phyloP scores from a whole-genome alignment of 345 rosid genomes.

The Euphorbia tirucalli region DNA sequence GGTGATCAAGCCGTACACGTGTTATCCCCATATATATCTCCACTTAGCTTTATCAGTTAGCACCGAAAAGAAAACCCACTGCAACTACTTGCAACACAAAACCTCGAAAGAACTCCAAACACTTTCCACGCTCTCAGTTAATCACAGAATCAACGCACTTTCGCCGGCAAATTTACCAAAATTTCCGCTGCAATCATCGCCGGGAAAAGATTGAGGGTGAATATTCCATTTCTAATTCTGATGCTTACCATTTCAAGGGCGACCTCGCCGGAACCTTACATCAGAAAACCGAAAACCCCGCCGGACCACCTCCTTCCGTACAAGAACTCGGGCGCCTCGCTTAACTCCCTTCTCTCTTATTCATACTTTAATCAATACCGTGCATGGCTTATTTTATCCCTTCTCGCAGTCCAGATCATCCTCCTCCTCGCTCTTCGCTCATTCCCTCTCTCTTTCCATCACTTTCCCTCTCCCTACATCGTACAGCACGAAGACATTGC shows the following conservation, averaged over 20 bases:
- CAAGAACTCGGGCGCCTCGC: slow-evolving; percentile 44
- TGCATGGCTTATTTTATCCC: slow-evolving; percentile 53
- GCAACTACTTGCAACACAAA: neutral
- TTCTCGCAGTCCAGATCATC: slow-evolving; percentile 59
- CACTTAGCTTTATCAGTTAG: neutral
- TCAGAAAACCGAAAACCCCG: slow-evolving; percentile 31
- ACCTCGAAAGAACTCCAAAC: neutral
- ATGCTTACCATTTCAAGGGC: slow-evolving; percentile 57
- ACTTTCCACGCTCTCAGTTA: neutral
- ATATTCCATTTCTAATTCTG: neutral
- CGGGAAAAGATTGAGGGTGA: slow-evolving; percentile 6
- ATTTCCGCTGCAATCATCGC: slow-evolving; percentile 27
- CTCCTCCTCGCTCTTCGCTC: slow-evolving; percentile 57
- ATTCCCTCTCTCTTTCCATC: slow-evolving; percentile 35
- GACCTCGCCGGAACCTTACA: slow-evolving; percentile 41
- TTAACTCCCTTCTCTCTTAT: slow-evolving; percentile 29
- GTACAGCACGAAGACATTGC: slow-evolving; percentile 31
- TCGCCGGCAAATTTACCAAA: neutral
- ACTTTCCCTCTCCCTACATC: neutral
- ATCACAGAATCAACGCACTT: neutral
- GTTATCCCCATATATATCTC: neutral
- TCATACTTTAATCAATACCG: slow-evolving; percentile 43
- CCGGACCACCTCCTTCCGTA: slow-evolving; percentile 21
- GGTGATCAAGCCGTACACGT: slow-evolving; percentile 20
- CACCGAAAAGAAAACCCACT: neutral